Percentiles rank a stretch among this genome's conserved stretches.
phyloP scores from a whole-genome alignment of 768 basidiomycete genomes.

The Gloeopeniophorella convolvens region DNA sequence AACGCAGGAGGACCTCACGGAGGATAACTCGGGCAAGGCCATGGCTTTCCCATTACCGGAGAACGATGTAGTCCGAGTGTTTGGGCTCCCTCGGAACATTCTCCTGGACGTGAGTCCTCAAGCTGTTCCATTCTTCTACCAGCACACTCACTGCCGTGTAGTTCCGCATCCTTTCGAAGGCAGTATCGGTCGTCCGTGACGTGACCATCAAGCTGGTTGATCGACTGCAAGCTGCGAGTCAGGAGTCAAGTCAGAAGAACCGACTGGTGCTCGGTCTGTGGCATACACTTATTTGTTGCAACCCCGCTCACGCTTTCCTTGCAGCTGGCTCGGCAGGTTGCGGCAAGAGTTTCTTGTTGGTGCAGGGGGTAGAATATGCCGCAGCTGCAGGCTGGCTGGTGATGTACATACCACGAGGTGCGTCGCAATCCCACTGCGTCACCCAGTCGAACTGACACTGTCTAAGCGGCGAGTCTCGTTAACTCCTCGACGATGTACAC shows the following conservation, averaged over 20 bases:
- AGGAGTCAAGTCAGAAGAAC: conserved; percentile 42
- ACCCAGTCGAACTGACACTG: neutral
- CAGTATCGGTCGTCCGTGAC: conserved; percentile 66
- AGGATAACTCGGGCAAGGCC: conserved; percentile 11
- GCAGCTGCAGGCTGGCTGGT: conserved; percentile 67
- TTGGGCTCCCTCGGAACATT: conserved; percentile 9
- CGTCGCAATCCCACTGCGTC: conserved; percentile 16
- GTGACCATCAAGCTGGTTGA: conserved; percentile 53
- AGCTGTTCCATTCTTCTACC: neutral
- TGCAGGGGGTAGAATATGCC: conserved; percentile 73
- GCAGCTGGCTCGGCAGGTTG: conserved; percentile 69
- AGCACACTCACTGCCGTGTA: conserved; percentile 24
- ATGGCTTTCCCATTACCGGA: conserved; percentile 16
- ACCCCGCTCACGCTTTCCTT: conserved; percentile 8
- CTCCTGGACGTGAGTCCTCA: conserved; percentile 12
- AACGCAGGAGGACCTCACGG: conserved; percentile 10
- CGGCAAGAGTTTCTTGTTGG: conserved; percentile 74
- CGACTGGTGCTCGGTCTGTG: conserved; percentile 62
- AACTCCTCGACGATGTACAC: conserved; percentile 66
- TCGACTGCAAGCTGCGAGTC: conserved; percentile 44
- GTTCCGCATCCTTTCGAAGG: conserved; percentile 65
- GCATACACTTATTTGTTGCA: neutral
- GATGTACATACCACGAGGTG: conserved; percentile 78
- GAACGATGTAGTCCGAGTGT: conserved; percentile 18
- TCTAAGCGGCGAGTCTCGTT: conserved; percentile 50